phyloP scores from a whole-genome alignment of 1,284 basidiomycete genomes.

The Leccinum pallidistipes region DNA sequence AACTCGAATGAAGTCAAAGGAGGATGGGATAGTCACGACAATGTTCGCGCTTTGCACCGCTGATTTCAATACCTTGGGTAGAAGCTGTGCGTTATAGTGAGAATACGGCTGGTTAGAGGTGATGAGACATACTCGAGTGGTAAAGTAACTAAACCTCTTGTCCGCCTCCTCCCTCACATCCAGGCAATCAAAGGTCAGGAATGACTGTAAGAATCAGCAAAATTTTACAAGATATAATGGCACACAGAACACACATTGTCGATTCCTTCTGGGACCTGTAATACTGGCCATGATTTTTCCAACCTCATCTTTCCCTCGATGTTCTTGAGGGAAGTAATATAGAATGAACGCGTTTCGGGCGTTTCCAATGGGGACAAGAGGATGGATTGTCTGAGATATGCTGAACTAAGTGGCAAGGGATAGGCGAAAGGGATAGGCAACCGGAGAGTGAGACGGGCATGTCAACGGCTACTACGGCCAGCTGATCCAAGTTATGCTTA shows the following conservation, averaged over 20 bases:
- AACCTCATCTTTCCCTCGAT: constrained; percentile 81
- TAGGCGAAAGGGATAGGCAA: neutral
- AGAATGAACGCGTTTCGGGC: constrained; percentile 83
- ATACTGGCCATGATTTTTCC: constrained; percentile 66
- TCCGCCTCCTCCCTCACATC: constrained; percentile 84
- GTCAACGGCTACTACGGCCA: neutral
- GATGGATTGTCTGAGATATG: constrained; percentile 86
- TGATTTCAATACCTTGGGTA: constrained; percentile 83
- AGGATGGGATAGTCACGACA: constrained; percentile 89
- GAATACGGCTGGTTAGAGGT: neutral
- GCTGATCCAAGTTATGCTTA: constrained; percentile 40
- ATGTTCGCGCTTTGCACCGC: constrained; percentile 91
- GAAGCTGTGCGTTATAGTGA: constrained; percentile 47
- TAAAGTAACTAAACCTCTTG: constrained; percentile 84
- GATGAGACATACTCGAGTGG: constrained; percentile 63
- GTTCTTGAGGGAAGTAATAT: constrained; percentile 74
- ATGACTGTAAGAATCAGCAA: constrained; percentile 48
- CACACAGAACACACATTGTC: constrained; percentile 56
- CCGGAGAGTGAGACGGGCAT: neutral
- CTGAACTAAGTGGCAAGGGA: constrained; percentile 49
- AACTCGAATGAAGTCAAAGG: constrained; percentile 95
- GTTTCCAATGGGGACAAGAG: constrained; percentile 89
- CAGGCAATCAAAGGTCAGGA: constrained; percentile 71
- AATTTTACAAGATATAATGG: neutral
- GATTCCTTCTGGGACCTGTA: constrained; percentile 78